Conservation (phyloP, 345 rosid species). For the sweet orange (Citrus sinensis) region DVS_A1.0 CM039165.1:13889001-13889500, state of each 20-base stretch:
- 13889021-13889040: too few species aligned
- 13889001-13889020: too few species aligned
- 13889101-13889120: too few species aligned
- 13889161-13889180: constrained; percentile 67
- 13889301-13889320: constrained; percentile 43
- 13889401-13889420: constrained; percentile 85
- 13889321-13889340: constrained; percentile 50
- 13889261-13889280: constrained; percentile 32
- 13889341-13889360: constrained; percentile 66
- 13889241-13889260: constrained; percentile 54
- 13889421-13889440: constrained; percentile 51
- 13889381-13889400: constrained; percentile 69
- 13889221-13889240: constrained; percentile 57
- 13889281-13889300: constrained; percentile 27
- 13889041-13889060: too few species aligned
- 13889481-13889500: constrained; percentile 90
- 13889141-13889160: background rate
- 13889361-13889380: constrained; percentile 74
- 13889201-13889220: constrained; percentile 72
- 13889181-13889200: constrained; percentile 81
- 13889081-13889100: too few species aligned
- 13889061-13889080: too few species aligned
- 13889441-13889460: constrained; percentile 80
- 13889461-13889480: constrained; percentile 82
- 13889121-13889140: too few species aligned